Conservation (phyloP, 768 basidiomycete genomes). For the Auricularia sp. region DNA sequence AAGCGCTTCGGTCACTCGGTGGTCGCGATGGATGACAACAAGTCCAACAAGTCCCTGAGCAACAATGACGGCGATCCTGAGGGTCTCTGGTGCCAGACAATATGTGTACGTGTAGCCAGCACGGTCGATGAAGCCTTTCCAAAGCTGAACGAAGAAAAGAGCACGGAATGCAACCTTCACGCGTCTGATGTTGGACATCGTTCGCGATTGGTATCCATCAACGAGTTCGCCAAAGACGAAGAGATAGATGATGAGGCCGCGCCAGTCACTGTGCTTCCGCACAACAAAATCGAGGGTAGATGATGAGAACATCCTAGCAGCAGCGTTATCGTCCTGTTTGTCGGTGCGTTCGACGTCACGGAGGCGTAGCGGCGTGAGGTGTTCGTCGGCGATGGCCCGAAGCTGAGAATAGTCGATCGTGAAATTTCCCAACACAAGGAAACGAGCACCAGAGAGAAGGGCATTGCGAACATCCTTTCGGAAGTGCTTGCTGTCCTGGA, state of each 20-base stretch:
- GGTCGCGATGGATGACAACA: constrained; percentile 26
- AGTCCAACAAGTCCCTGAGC: constrained; percentile 24
- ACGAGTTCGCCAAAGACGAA: constrained; percentile 24
- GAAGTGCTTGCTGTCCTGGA: constrained; percentile 29
- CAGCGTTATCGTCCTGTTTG: constrained; percentile 36
- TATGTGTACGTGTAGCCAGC: constrained; percentile 16
- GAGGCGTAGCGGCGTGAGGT: neutral
- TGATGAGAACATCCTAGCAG: constrained; percentile 29
- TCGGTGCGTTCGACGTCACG: constrained; percentile 14
- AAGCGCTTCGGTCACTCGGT: constrained; percentile 8
- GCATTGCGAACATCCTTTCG: constrained; percentile 28
- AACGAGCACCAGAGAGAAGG: constrained; percentile 22
- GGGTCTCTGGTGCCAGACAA: constrained; percentile 25
- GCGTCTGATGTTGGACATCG: constrained; percentile 17
- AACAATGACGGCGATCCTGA: constrained; percentile 22
- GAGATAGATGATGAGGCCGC: constrained; percentile 10
- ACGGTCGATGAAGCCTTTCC: constrained; percentile 14
- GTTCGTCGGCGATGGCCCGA: constrained; percentile 12
- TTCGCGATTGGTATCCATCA: constrained; percentile 29
- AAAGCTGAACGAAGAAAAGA: constrained; percentile 21
- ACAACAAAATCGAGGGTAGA: constrained; percentile 17
- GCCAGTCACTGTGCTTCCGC: constrained; percentile 17
- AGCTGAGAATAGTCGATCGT: constrained; percentile 13
- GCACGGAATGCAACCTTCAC: constrained; percentile 23
- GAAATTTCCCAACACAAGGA: constrained; percentile 17